Percentiles rank a stretch among this genome's conserved stretches.
Conservation (phyloP, 2,329 filamentous ascomycete species). For the Hortaea werneckii region DNA sequence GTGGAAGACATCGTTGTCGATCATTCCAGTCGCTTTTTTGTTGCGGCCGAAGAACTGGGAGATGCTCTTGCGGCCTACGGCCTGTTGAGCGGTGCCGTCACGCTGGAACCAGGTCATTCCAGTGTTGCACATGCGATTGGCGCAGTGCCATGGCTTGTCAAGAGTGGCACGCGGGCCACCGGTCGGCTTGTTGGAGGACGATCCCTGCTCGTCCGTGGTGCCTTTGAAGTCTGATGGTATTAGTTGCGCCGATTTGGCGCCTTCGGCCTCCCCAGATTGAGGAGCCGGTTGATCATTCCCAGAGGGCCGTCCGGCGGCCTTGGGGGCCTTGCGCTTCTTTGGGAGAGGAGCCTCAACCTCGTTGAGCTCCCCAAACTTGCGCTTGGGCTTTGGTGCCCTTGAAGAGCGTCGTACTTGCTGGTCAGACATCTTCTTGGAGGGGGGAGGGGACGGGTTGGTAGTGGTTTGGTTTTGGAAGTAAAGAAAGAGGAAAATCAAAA, state of each 20-base stretch:
- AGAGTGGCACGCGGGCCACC: background rate
- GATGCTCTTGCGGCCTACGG: constrained; percentile 9
- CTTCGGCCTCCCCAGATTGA: background rate
- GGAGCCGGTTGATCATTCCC: too few species aligned
- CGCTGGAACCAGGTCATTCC: constrained; percentile 13
- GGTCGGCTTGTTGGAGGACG: background rate
- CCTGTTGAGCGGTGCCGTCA: constrained; percentile 3
- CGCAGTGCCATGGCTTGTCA: constrained; percentile 12
- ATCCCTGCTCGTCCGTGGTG: background rate
- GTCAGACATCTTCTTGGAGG: too few species aligned
- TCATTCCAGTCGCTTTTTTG: constrained; percentile 62
- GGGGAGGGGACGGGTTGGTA: too few species aligned
- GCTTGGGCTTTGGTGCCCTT: too few species aligned
- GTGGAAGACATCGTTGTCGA: constrained; percentile 62
- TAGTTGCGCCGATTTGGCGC: background rate
- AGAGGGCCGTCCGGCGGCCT: too few species aligned
- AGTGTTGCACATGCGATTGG: constrained; percentile 10
- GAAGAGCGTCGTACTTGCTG: too few species aligned
- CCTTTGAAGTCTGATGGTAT: constrained; percentile 3
- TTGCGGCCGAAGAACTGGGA: constrained; percentile 50
- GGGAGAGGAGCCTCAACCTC: too few species aligned
- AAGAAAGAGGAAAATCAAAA: too few species aligned
- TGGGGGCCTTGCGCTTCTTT: too few species aligned
- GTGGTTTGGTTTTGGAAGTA: too few species aligned
- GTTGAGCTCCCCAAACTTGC: too few species aligned